These are phyloP conservation scores for Wickerhamiella vanderwaltii DNA, from an alignment of 805 yeast genomes.

Conservation along the genomic window DNA sequence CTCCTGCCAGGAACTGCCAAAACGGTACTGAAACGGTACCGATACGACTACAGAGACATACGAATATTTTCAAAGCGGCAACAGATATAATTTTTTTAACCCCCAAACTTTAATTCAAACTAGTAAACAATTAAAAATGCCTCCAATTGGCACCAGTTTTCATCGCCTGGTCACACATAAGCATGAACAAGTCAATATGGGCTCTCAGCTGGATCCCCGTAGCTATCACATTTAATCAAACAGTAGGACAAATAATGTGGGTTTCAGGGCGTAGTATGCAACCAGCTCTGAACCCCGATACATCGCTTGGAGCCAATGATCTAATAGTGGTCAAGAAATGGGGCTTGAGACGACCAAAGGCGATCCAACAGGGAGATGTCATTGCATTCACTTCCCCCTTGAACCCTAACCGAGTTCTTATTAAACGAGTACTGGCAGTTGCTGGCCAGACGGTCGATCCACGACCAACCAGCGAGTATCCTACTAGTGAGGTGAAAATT, in stretches of 20 bases:
- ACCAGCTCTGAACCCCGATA: slow-evolving; percentile 71
- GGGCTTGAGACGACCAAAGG: slow-evolving; percentile 37
- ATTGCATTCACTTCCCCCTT: slow-evolving; percentile 66
- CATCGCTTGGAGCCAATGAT: slow-evolving; percentile 29
- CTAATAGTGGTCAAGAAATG: slow-evolving; percentile 57
- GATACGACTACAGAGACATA: too few species aligned
- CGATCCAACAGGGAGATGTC: slow-evolving; percentile 53
- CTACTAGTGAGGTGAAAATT: slow-evolving; percentile 44
- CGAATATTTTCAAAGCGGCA: too few species aligned
- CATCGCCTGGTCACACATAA: too few species aligned
- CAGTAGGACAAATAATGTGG: slow-evolving; percentile 58
- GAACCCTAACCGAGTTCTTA: slow-evolving; percentile 63
- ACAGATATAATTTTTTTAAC: too few species aligned
- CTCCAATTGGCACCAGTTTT: too few species aligned
- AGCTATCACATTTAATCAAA: slow-evolving; percentile 50
- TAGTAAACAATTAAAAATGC: too few species aligned
- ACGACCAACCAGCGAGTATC: slow-evolving; percentile 36
- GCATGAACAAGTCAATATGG: slow-evolving; percentile 17
- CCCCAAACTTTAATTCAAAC: too few species aligned
- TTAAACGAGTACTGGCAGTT: slow-evolving; percentile 67
- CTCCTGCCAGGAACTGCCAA: too few species aligned
- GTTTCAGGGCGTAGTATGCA: slow-evolving; percentile 78
- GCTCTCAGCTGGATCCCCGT: slow-evolving; percentile 73
- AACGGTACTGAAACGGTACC: too few species aligned
- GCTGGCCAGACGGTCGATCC: slow-evolving; percentile 61